phyloP scores from a whole-genome alignment of 495 filamentous ascomycete species.

The Melanomma pulvis-pyrius region DNA sequence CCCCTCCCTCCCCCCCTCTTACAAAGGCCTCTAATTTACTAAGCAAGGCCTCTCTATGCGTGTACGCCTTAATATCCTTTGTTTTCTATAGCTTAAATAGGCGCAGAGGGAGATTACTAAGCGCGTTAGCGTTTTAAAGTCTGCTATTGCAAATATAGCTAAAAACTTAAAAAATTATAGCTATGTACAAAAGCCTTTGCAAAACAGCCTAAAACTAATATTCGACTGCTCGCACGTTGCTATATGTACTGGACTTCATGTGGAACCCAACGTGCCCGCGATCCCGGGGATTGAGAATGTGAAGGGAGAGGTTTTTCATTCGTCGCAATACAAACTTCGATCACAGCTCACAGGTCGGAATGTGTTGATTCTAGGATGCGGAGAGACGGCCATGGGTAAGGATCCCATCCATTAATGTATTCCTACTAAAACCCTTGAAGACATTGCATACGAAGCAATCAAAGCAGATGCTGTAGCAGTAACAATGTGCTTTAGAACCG shows the following conservation, averaged over 20 bases:
- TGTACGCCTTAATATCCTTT: no score
- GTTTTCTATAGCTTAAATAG: no score
- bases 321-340: constrained; percentile 49
- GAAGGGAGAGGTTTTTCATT: constrained; percentile 46
- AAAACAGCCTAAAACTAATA: no score
- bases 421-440: constrained; percentile 5
- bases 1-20: no score
- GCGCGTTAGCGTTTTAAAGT: no score
- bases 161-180: no score
- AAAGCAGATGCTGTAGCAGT: constrained; percentile 47
- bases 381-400: constrained; percentile 49
- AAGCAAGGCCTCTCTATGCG: no score
- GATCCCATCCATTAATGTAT: background rate
- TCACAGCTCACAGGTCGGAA: constrained; percentile 46
- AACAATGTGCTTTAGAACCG: constrained; percentile 49
- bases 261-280: constrained; percentile 46
- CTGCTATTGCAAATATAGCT: no score
- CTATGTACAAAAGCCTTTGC: no score
- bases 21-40: no score
- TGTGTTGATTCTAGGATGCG: constrained; percentile 50
- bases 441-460: constrained; percentile 49
- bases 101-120: no score
- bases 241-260: constrained; percentile 51
- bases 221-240: constrained; percentile 40
- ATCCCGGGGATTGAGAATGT: constrained; percentile 48